Base-by-base conservation (phyloP, 139 green algal genomes). In the Chlorella sorokiniana region DNA sequence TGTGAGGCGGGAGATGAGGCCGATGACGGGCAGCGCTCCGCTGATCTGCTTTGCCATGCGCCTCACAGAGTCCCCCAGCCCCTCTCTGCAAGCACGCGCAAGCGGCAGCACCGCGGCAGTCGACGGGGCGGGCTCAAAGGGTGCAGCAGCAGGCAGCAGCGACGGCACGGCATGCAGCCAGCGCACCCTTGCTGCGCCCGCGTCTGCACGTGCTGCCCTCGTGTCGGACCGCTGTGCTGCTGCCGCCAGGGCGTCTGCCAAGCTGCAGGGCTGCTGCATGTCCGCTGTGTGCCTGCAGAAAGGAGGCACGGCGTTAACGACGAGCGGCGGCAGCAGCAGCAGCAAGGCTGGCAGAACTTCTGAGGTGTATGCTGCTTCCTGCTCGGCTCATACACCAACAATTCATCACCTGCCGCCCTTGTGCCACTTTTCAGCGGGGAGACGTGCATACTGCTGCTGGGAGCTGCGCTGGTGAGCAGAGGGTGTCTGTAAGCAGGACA, bases 11-110 rank as follows among this genome's bases (percentile, higher is more conserved):
- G 91, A 95, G 1, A 97, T 33, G 8, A 97, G 83, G 18, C 93
- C 93, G 4, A 97, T 86, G 16, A 97, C 85, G 0, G 93, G 93
- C 40, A 97, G 79, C 0, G 83, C 78, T 18, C 89, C 91, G 38
- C 93, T 90, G 2, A 96, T 73, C 69, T 93, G 88, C 52, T 88
- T 93, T 11, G 90, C 88, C 27, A 95, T 65, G 0, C 86, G 77
- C 61, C 88, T 88, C 2, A 95, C n/a, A 29, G 29, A 80, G 5
- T 88, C 85, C 11, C 64, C 70, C 41, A 88, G 81, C 35, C 48
- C 69, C 38, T 45, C 42, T 14, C 68, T 51, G 37, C 65, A 72
- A 9, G 14, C 29, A n/a, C n/a, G n/a, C n/a, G n/a, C 40, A 69
- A 56, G 37, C 52, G 54, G 23, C 73, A 40, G 54, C 70, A 48